Evolutionary conservation across 2,329 filamentous ascomycete genomes (phyloP), one percentile per base, ranked within the genome.

Genomic region (Aspergillus jensenii): DNA sequence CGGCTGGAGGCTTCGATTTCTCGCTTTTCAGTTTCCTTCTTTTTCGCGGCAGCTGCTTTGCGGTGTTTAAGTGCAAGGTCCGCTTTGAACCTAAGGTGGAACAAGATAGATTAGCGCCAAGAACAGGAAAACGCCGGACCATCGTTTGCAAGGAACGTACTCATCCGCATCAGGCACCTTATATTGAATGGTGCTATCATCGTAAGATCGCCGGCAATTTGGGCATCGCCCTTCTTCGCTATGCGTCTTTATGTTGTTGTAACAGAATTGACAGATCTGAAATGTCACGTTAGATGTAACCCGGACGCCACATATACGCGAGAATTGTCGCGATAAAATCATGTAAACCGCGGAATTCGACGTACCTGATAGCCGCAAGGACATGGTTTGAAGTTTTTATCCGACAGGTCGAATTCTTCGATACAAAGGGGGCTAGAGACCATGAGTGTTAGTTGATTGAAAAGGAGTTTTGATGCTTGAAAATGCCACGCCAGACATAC

Each of bases 231-330:
- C 93, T 73, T 97, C 98, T 84, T 79, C 78, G 61, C 96, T 92
- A 69, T 97, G 97, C 68, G 90, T 96, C 79, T 96, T 96, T 75
- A 99, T 96, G 75, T 98, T 99, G 79, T 99, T 97, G 81, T 93
- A 99, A 79, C 95, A 99, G 78, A 99, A 99, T 81, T 99, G 96
- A 78, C 95, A 99, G 74, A 99, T 93, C 93, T 97, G 69, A 37
- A 35, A 25, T 17, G 19, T 41, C 19, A 37, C 14, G 58, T 62
- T 48, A 62, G 51, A 48, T 6, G 25, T 54, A 21, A 48, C 17
- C 27, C n/a, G 9, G 19, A 35, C 6, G 15, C 25, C 27, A 35
- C 15, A n/a, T 5, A 27, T 19, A n/a, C 14, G 27, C 27, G 27
- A 19, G 50, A 56, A 52, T 58, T 41, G 45, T 33, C 15, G 46